These are phyloP conservation scores for Ceratocystis diversiconidia DNA, from an alignment of 2,329 filamentous ascomycete species.

Conservation along the genomic window DNA sequence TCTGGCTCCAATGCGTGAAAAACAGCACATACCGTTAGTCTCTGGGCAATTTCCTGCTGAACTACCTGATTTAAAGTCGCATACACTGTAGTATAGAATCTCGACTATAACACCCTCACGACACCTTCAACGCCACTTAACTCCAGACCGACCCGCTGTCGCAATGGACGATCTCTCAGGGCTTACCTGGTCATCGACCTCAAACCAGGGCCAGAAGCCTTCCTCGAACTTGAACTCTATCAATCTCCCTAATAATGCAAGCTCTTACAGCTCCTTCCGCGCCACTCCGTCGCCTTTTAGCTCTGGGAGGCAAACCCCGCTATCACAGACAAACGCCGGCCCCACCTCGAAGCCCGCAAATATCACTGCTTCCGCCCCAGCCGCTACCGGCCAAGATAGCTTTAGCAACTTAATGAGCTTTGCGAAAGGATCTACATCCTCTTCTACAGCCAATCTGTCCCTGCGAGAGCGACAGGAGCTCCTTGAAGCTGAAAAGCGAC, in stretches of 20 bases:
- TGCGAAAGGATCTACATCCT: constrained; percentile 28
- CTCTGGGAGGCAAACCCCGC: constrained; percentile 42
- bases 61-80: neutral
- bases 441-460: constrained; percentile 52
- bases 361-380: constrained; percentile 30
- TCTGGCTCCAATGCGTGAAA: neutral
- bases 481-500: constrained; percentile 49
- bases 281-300: constrained; percentile 41
- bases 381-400: constrained; percentile 46
- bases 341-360: neutral
- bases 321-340: constrained; percentile 1
- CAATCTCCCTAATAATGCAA: constrained; percentile 31
- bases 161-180: constrained; percentile 49
- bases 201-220: constrained; percentile 28
- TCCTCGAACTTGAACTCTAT: constrained; percentile 24
- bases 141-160: neutral
- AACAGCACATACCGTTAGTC: neutral
- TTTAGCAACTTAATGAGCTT: constrained; percentile 64
- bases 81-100: neutral
- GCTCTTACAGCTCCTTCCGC: constrained; percentile 37
- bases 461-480: constrained; percentile 64
- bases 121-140: neutral
- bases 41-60: neutral
- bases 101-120: neutral
- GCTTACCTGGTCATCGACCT: constrained; percentile 41